These are phyloP conservation scores for Sporopachydermia quercuum DNA, from an alignment of 805 yeast genomes.

Conservation along the genomic window DNA sequence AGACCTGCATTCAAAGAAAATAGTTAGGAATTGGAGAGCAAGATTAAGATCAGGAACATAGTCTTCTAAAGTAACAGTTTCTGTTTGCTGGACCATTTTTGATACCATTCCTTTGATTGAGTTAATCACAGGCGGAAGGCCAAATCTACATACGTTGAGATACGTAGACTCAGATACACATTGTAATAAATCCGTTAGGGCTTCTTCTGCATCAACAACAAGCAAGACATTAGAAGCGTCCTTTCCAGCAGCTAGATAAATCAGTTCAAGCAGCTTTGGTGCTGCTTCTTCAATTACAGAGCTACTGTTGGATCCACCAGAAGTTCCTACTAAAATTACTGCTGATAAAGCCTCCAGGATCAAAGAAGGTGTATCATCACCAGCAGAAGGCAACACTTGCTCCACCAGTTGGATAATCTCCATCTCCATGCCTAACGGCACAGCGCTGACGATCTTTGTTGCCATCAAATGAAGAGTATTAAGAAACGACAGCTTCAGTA, in stretches of 20 bases:
- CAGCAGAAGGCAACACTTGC: conserved; percentile 41
- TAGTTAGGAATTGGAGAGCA: conserved; percentile 31
- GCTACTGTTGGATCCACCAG: neutral
- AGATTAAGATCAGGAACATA: conserved; percentile 48
- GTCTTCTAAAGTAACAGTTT: conserved; percentile 20
- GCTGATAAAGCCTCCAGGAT: conserved; percentile 55
- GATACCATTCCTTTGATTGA: conserved; percentile 9
- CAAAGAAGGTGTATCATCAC: conserved; percentile 68
- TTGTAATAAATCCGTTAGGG: conserved; percentile 44
- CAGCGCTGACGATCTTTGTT: neutral
- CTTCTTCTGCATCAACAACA: conserved; percentile 51
- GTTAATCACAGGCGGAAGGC: conserved; percentile 35
- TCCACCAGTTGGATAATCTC: conserved; percentile 24
- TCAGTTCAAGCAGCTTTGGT: conserved; percentile 30
- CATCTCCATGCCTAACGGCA: too few species aligned
- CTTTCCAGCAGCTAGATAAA: conserved; percentile 50
- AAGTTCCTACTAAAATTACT: conserved; percentile 31
- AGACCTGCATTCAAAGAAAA: conserved; percentile 15
- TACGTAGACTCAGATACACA: conserved; percentile 31
- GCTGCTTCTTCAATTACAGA: conserved; percentile 22
- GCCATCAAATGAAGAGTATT: neutral
- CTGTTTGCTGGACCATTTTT: conserved; percentile 14
- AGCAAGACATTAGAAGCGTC: conserved; percentile 67
- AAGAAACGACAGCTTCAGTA: neutral
- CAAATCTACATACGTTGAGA: conserved; percentile 29